Percentiles rank a stretch among this genome's conserved stretches.
phyloP scores from a whole-genome alignment of 1,284 basidiomycete species.

The Meripilus lineatus region DNA sequence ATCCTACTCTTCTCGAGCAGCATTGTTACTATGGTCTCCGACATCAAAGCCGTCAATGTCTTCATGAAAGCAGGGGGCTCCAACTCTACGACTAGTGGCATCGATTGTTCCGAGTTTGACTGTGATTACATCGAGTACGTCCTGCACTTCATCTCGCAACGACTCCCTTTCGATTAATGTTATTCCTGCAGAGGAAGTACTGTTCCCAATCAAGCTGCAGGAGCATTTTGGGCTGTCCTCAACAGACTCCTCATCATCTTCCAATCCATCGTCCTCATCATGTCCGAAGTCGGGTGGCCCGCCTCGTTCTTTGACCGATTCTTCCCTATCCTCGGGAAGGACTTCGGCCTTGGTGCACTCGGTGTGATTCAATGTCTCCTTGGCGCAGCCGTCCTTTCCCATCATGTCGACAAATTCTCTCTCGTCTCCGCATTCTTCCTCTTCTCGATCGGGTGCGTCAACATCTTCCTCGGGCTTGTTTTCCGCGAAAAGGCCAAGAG shows the following conservation, averaged over 20 bases:
- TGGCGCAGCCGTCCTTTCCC: constrained; percentile 76
- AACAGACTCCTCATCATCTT: constrained; percentile 78
- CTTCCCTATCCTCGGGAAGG: constrained; percentile 83
- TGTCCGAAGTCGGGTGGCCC: constrained; percentile 70
- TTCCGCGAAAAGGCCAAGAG: constrained; percentile 60
- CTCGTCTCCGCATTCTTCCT: constrained; percentile 85
- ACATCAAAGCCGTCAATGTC: constrained; percentile 71
- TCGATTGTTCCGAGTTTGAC: constrained; percentile 43
- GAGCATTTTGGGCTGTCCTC: constrained; percentile 83
- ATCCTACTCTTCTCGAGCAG: constrained; percentile 74
- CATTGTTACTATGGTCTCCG: constrained; percentile 74
- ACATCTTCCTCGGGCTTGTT: constrained; percentile 74
- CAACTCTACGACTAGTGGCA: constrained; percentile 22
- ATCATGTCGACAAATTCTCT: constrained; percentile 74
- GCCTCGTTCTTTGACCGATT: constrained; percentile 66
- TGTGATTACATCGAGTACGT: constrained; percentile 71
- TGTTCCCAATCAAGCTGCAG: constrained; percentile 82
- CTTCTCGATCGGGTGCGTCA: constrained; percentile 79
- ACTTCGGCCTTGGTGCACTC: constrained; percentile 77
- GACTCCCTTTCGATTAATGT: background rate
- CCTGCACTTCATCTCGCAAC: background rate
- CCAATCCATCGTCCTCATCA: constrained; percentile 67
- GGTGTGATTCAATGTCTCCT: constrained; percentile 81
- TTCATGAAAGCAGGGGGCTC: constrained; percentile 42
- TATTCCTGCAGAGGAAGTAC: constrained; percentile 52